These are phyloP conservation scores for Cicer yamashitae DNA, from an alignment of 306 rosid genomes.

Conservation along the genomic window DNA sequence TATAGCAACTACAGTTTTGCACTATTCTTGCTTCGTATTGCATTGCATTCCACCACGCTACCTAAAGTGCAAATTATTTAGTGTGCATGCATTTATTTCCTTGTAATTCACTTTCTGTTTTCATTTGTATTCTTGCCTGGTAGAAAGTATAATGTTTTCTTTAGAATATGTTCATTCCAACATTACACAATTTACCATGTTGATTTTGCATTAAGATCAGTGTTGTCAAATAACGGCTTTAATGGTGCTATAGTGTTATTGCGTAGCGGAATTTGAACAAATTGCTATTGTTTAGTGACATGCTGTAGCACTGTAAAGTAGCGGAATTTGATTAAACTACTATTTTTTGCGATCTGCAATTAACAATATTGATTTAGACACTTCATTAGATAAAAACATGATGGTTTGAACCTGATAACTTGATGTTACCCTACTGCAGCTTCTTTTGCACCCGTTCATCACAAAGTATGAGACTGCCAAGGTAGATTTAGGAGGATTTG, in stretches of 20 bases:
- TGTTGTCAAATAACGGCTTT: too few species aligned
- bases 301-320: neutral
- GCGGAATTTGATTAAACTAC: too few species aligned
- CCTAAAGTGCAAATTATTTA: neutral
- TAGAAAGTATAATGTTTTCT: constrained; percentile 23
- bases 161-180: constrained; percentile 4
- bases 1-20: constrained; percentile 32
- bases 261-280: too few species aligned
- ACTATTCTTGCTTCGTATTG: neutral
- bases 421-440: constrained; percentile 23
- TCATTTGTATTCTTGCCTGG: constrained; percentile 18
- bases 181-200: neutral
- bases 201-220: neutral
- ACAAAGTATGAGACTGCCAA: constrained; percentile 59
- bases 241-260: too few species aligned
- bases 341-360: too few species aligned
- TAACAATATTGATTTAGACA: neutral
- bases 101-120: constrained; percentile 17
- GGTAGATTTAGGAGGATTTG: constrained; percentile 81
- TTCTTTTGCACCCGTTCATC: constrained; percentile 73
- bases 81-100: constrained; percentile 13
- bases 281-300: neutral
- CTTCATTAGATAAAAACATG: constrained; percentile 19
- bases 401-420: constrained; percentile 46
- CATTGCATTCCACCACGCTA: neutral